Conservation (phyloP, 2,329 filamentous ascomycete genomes). For the Talaromyces albobiverticillius region DNA sequence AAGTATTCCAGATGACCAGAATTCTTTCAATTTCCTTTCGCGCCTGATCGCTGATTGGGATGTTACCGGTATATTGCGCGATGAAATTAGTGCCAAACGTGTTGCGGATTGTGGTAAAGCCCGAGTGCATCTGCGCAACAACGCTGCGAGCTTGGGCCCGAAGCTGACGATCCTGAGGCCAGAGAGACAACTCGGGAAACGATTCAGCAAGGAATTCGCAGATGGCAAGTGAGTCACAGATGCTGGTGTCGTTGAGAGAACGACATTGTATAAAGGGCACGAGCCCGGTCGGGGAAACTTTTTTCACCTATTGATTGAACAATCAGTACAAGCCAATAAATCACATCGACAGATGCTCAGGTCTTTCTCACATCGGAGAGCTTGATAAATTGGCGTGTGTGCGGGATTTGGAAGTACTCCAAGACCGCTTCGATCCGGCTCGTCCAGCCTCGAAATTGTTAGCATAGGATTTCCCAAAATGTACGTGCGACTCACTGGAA, state of each 20-base stretch:
- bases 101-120: conserved; percentile 26
- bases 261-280: conserved; percentile 28
- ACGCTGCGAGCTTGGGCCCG: conserved; percentile 31
- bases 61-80: conserved; percentile 28
- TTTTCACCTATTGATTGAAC: conserved; percentile 17
- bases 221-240: conserved; percentile 32
- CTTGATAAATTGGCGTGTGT: conserved; percentile 23
- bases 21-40: conserved; percentile 24
- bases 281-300: conserved; percentile 27
- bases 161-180: conserved; percentile 31
- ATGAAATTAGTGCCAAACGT: conserved; percentile 29
- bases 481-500: conserved; percentile 26
- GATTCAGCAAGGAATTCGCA: conserved; percentile 34
- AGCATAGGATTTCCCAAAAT: background rate
- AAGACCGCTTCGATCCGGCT: conserved; percentile 30
- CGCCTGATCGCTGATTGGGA: conserved; percentile 26
- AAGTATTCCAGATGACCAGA: conserved; percentile 27
- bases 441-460: conserved; percentile 30
- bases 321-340: background rate
- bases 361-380: conserved; percentile 25
- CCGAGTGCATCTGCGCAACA: conserved; percentile 34
- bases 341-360: background rate
- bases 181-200: conserved; percentile 26
- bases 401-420: conserved; percentile 33
- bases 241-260: conserved; percentile 21